Percentiles rank a stretch among this genome's conserved stretches.
Conservation (phyloP, 768 basidiomycete genomes). For the Xanthoconium stramineum region DNA sequence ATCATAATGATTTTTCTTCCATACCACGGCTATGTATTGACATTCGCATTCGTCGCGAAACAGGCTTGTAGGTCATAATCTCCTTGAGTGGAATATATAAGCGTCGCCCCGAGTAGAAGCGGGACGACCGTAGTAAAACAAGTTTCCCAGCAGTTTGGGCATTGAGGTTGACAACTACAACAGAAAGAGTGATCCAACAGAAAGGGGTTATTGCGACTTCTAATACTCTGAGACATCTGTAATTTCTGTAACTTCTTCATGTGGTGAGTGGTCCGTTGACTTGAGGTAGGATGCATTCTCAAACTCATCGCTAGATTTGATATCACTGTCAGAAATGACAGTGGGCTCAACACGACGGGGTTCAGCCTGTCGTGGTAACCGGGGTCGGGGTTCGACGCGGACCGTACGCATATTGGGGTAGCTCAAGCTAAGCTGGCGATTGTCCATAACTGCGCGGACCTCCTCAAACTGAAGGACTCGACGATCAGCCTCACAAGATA, state of each 20-base stretch:
- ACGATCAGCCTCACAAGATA: background rate
- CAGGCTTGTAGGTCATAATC: background rate
- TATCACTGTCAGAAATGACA: conserved; percentile 29
- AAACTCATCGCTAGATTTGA: conserved; percentile 29
- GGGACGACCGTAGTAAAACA: conserved; percentile 17
- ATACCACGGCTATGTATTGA: background rate
- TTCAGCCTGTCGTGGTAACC: conserved; percentile 23
- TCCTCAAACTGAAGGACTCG: conserved; percentile 59
- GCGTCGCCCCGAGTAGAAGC: conserved; percentile 8
- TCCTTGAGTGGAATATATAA: conserved; percentile 22
- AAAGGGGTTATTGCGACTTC: conserved; percentile 4
- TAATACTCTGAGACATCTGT: conserved; percentile 33
- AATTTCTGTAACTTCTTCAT: conserved; percentile 23
- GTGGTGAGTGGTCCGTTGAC: conserved; percentile 22
- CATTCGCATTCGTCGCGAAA: conserved; percentile 2
- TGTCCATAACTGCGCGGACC: conserved; percentile 64
- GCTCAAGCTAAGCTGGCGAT: conserved; percentile 55
- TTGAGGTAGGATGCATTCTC: conserved; percentile 25
- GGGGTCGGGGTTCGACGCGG: conserved; percentile 31
- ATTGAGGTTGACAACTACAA: conserved; percentile 8
- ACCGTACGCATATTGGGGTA: conserved; percentile 51
- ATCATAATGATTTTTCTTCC: background rate
- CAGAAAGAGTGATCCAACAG: background rate
- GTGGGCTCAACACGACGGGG: conserved; percentile 33
- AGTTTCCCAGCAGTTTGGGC: conserved; percentile 8